Percentiles rank a stretch among this genome's conserved stretches.
These are phyloP conservation scores for Sporothrix brunneoviolacea DNA, from an alignment of 2,329 filamentous ascomycete species.

Conservation along the genomic window DNA sequence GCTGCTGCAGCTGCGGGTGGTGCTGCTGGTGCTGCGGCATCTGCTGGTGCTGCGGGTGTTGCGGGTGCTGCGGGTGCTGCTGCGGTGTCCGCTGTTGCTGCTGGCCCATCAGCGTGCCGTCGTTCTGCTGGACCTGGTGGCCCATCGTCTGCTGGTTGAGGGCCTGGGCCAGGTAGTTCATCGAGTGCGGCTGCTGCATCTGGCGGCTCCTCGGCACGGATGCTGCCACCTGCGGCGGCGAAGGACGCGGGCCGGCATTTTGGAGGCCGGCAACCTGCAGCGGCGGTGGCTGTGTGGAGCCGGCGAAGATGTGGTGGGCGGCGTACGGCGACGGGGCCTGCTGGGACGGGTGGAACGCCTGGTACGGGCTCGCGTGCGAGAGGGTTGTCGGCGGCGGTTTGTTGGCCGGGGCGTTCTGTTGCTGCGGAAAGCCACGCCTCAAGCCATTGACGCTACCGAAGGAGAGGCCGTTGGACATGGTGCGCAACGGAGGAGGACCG, in stretches of 20 bases:
- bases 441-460: constrained; percentile 40
- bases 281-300: constrained; percentile 39
- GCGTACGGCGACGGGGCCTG: constrained; percentile 40
- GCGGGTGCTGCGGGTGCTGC: constrained; percentile 19
- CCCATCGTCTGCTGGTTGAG: constrained; percentile 28
- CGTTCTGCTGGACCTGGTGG: constrained; percentile 26
- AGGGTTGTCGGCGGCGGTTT: constrained; percentile 45
- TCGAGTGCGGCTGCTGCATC: constrained; percentile 33
- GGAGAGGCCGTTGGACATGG: constrained; percentile 42
- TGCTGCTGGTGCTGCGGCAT: constrained; percentile 11
- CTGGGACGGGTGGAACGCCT: constrained; percentile 41
- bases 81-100: constrained; percentile 23
- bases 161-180: constrained; percentile 30
- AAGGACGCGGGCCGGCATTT: constrained; percentile 36
- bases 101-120: constrained; percentile 26
- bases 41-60: constrained; percentile 14
- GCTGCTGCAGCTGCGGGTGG: constrained; percentile 11
- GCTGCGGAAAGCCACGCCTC: constrained; percentile 38
- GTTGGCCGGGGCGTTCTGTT: constrained; percentile 40
- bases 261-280: constrained; percentile 41
- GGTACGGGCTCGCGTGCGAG: constrained; percentile 49
- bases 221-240: constrained; percentile 41
- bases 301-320: constrained; percentile 45
- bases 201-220: constrained; percentile 40
- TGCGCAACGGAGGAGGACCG: constrained; percentile 10